Base-by-base conservation (phyloP, 208 protist species). In the Herpetomonas tarakana region DNA sequence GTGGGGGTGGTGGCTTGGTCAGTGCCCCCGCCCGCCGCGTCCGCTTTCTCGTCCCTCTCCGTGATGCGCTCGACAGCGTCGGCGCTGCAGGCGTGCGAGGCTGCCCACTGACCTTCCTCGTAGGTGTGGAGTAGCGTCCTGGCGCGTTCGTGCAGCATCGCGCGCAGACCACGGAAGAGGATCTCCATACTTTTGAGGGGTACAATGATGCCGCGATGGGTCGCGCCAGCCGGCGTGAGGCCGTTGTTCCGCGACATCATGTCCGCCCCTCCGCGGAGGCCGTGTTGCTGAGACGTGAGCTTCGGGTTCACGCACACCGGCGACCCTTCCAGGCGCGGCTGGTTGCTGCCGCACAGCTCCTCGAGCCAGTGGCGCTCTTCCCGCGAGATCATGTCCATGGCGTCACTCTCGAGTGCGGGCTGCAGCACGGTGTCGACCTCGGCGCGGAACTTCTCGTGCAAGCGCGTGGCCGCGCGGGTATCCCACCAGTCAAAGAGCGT, bases 401-500 rank as follows among this genome's bases (percentile, higher is more conserved):
- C 71, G 9, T 47, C 72, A 31, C 59, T 60, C 59, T 75, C 74
- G 29, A 94, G 61, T 12, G 54, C 63, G 11, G 27, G 35, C 3
- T 59, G 45, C 41, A 94, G 51, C 4, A 61, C 50, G 4, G 66
- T 46, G 14, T 71, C 73, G 0, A 94, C n/a, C 11, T 46, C 58
- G 4, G 51, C 61, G 1, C 58, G 52, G 41, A 77, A 60, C 12
- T 63, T 52, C 9, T 76, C 47, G 1, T 64, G 39, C 24, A 71
- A 24, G 6, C 83, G 77, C 52, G 56, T 57, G 14, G 70, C 58
- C 56, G 83, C 73, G 18, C 88, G 78, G 3, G 63, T 30, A 2
- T 75, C 72, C 83, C 83, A 94, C 68, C 62, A 76, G 24, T 66
- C 60, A 35, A 91, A 88, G 35, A 94, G 62, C 22, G 59, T 27